phyloP scores from a whole-genome alignment of 2,329 filamentous ascomycete genomes.

The Penicillium aurantiogriseum region DNA sequence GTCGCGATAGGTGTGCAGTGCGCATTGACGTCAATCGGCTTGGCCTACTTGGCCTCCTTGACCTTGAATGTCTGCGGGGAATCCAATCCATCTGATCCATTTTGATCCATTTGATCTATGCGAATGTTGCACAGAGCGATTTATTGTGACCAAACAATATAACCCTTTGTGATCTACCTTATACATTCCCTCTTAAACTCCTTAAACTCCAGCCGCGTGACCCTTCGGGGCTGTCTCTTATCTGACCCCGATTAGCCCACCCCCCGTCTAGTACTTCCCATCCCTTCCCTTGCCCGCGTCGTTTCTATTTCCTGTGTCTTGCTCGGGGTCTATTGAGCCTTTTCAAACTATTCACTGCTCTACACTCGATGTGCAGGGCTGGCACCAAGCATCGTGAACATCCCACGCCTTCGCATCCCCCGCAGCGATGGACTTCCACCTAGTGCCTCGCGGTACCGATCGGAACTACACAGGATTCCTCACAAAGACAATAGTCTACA shows the following conservation, averaged over 20 bases:
- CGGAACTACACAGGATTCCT: slow-evolving; percentile 49
- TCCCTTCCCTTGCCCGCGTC: background rate
- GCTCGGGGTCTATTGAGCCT: background rate
- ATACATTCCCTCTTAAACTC: background rate
- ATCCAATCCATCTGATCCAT: too few relatives aligned
- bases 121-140: background rate
- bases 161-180: background rate
- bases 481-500: slow-evolving; percentile 51
- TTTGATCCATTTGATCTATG: too few relatives aligned
- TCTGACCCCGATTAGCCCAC: background rate
- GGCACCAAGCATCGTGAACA: background rate
- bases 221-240: background rate
- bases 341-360: background rate
- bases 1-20: background rate
- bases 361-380: slow-evolving; percentile 7
- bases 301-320: background rate
- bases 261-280: background rate
- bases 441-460: slow-evolving; percentile 44
- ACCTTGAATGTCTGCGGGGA: slow-evolving; percentile 8
- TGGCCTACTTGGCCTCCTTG: background rate
- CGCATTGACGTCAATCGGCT: slow-evolving; percentile 8
- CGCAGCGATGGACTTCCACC: slow-evolving; percentile 42
- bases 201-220: background rate
- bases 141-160: background rate
- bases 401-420: background rate